phyloP scores from a whole-genome alignment of 2,329 filamentous ascomycete genomes.

The Chalaropsis ovoidea region DNA sequence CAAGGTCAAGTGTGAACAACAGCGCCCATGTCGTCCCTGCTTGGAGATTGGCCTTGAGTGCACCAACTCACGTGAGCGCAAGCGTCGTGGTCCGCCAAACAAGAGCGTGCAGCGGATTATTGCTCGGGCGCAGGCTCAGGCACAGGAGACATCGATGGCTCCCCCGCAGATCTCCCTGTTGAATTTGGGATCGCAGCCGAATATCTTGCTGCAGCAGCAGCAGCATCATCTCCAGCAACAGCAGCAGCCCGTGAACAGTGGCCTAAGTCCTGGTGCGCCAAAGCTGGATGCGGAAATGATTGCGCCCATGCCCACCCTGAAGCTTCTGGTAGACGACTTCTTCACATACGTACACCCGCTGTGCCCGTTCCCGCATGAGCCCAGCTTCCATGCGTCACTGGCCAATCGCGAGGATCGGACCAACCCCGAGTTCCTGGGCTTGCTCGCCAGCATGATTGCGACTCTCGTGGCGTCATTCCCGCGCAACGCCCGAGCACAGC shows the following conservation, averaged over 20 bases:
- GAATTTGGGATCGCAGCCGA: slow-evolving; percentile 18
- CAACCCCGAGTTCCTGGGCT: slow-evolving; percentile 56
- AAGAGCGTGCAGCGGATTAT: slow-evolving; percentile 32
- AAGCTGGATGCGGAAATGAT: slow-evolving; percentile 57
- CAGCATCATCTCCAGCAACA: neutral
- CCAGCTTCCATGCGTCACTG: slow-evolving; percentile 62
- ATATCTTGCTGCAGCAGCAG: slow-evolving; percentile 3
- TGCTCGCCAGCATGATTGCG: slow-evolving; percentile 66
- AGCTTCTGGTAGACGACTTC: slow-evolving; percentile 67
- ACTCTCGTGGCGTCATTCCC: slow-evolving; percentile 67
- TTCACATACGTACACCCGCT: slow-evolving; percentile 74
- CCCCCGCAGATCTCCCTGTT: slow-evolving; percentile 28
- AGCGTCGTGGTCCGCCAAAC: slow-evolving; percentile 49
- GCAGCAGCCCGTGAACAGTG: neutral
- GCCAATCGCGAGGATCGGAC: slow-evolving; percentile 55
- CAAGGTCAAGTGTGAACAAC: slow-evolving; percentile 52
- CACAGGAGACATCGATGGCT: slow-evolving; percentile 44
- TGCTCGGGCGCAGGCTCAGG: slow-evolving; percentile 32
- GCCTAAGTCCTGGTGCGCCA: slow-evolving; percentile 8
- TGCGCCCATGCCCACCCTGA: slow-evolving; percentile 56
- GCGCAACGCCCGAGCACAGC: slow-evolving; percentile 56
- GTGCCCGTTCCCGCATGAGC: slow-evolving; percentile 67
- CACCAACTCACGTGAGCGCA: slow-evolving; percentile 48
- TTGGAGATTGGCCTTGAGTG: slow-evolving; percentile 48
- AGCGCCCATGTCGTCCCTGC: slow-evolving; percentile 47